These are phyloP conservation scores for Globisporangium orthogonon DNA, from an alignment of 352 stramenopile species.

Conservation along the genomic window DNA sequence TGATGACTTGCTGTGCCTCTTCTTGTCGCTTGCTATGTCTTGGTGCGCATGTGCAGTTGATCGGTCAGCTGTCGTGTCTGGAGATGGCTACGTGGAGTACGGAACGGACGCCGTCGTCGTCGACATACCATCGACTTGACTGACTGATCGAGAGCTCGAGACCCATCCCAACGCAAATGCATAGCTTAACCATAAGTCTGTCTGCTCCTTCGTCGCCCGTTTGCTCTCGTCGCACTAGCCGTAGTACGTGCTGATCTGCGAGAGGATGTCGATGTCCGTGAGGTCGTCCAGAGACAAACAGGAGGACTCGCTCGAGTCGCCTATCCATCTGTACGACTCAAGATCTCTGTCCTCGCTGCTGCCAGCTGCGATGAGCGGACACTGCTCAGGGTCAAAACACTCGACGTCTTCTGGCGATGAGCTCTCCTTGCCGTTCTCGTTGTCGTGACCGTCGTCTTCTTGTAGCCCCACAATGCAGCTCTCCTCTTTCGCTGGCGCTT, in stretches of 20 bases:
- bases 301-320: constrained; percentile 13
- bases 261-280: constrained; percentile 42
- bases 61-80: no score
- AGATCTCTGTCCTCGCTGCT: constrained; percentile 1
- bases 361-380: not conserved
- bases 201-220: not conserved
- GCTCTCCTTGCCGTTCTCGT: not conserved
- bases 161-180: not conserved
- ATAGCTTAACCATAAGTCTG: not conserved
- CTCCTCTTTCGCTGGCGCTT: constrained; percentile 5
- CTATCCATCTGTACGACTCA: constrained; percentile 9
- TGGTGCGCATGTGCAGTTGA: not conserved
- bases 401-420: not conserved
- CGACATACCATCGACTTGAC: no score
- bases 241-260: constrained; percentile 36
- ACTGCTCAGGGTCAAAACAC: not conserved
- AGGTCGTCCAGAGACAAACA: constrained; percentile 57
- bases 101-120: no score
- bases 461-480: constrained; percentile 3
- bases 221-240: not conserved
- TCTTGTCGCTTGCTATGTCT: no score
- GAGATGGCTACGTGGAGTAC: no score
- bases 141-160: no score
- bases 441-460: not conserved
- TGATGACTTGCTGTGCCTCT: not conserved